A percentile compares a stretch with the other conserved stretches of the same genome.
Conservation (phyloP, 108 stramenopile species). For the Pseudonitzschia multistriata region DNA sequence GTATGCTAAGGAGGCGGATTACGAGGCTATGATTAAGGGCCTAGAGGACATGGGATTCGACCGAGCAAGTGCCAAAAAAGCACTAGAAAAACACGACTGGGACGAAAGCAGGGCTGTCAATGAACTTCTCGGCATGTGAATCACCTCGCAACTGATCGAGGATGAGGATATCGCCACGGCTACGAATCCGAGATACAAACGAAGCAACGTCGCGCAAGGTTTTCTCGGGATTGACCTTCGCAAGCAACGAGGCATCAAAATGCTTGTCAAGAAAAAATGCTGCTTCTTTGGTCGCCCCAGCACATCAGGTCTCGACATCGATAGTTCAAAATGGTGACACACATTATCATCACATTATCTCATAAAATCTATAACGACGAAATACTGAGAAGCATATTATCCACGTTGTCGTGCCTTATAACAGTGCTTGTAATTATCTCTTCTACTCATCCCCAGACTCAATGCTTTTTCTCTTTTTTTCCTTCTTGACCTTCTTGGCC, state of each 20-base stretch:
- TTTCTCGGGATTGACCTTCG: too few relatives aligned
- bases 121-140: constrained; percentile 62
- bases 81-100: constrained; percentile 85
- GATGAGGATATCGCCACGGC: background rate
- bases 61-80: constrained; percentile 69
- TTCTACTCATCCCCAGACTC: background rate
- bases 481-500: constrained; percentile 2
- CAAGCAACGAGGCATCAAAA: too few relatives aligned
- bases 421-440: background rate
- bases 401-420: background rate
- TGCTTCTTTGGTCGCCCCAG: too few relatives aligned
- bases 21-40: constrained; percentile 69
- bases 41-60: constrained; percentile 98
- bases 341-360: too few relatives aligned
- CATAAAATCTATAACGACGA: too few relatives aligned
- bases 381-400: too few relatives aligned
- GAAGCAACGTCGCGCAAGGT: too few relatives aligned
- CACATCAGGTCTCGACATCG: too few relatives aligned
- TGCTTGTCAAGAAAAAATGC: too few relatives aligned
- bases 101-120: constrained; percentile 92
- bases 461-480: background rate
- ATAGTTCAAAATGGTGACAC: too few relatives aligned
- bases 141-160: too few relatives aligned
- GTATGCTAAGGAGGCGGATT: constrained; percentile 78
- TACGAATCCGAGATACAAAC: background rate